These are phyloP conservation scores for Hymenoscyphus scutula DNA, from an alignment of 2,329 filamentous ascomycete genomes.

Conservation along the genomic window DNA sequence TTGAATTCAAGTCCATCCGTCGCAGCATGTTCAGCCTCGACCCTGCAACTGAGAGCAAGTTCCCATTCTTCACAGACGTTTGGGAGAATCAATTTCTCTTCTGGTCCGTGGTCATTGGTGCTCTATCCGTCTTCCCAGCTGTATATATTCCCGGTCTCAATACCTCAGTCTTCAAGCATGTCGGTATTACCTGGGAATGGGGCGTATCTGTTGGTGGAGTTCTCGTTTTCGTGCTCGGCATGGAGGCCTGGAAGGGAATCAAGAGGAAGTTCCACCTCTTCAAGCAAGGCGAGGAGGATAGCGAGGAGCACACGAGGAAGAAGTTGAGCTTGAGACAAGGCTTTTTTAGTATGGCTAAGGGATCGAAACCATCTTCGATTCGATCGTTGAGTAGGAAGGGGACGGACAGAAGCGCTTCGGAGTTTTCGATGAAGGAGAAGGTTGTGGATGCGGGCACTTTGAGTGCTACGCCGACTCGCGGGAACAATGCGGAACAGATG, in stretches of 20 bases:
- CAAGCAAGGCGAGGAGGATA: conserved; percentile 32
- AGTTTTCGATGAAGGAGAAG: conserved; percentile 19
- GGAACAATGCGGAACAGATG: too few species aligned
- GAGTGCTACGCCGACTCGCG: conserved; percentile 3
- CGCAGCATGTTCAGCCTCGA: conserved; percentile 57
- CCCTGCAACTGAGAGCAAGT: conserved; percentile 38
- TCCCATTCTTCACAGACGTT: conserved; percentile 43
- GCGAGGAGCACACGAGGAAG: conserved; percentile 16
- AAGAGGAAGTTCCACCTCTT: conserved; percentile 46
- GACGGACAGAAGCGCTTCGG: conserved; percentile 11
- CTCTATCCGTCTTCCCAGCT: conserved; percentile 53
- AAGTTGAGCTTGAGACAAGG: conserved; percentile 35
- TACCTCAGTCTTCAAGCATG: conserved; percentile 60
- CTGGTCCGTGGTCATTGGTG: conserved; percentile 52
- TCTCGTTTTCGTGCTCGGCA: conserved; percentile 56
- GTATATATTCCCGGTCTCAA: conserved; percentile 65
- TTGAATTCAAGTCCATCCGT: conserved; percentile 58
- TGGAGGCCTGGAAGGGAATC: conserved; percentile 60
- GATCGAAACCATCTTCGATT: conserved; percentile 23
- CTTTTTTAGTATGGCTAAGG: conserved; percentile 34
- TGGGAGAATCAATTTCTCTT: conserved; percentile 61
- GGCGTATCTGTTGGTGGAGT: conserved; percentile 57
- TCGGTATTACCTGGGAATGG: conserved; percentile 64
- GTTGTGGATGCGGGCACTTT: conserved; percentile 15
- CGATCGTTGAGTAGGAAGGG: conserved; percentile 18